Base-by-base conservation (phyloP, 805 yeast genomes). In the Ogataea haglerorum region DNA sequence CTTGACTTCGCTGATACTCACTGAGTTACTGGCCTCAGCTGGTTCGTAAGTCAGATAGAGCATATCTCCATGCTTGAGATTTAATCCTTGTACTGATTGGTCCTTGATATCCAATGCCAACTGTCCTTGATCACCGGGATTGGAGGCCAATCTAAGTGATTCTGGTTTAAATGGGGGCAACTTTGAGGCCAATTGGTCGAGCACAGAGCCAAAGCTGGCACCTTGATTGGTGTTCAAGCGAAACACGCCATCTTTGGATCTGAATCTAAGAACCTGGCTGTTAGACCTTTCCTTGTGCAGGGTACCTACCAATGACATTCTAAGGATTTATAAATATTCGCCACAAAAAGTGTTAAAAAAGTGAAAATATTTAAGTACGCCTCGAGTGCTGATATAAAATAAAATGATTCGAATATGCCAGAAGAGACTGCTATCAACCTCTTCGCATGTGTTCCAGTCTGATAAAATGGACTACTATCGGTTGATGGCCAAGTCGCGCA, bases 201-300 rank as follows among this genome's bases (percentile, higher is more conserved):
- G 35, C 9, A 57, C 45, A n/a, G 45, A 42, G 2, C 51, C 50
- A 25, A 61, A 52, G 2, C 14, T 36, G 7, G 49, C 28, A 2
- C 38, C n/a, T 4, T 44, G 34, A 2, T 42, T 52, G n/a, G 51
- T 77, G 18, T 66, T 58, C 25, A 85, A 73, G 40, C 98, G 74
- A 58, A 77, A 78, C 75, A 80, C 82, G 7, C 98, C 98, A 51
- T 85, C 85, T 54, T 78, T 86, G 21, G 93, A 72, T 56, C 96
- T 75, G 63, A 93, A 87, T 55, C 99, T 70, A 16, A 85, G 65
- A 51, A 90, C 76, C 88, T 51, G 37, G 19, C 12, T 21, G 34
- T 32, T 40, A 29, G 39, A 37, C 14, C 19, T 10, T 15, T 30
- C 10, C 5, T 6, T 14, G 21, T n/a, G 16, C 9, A 2, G 17